A percentile compares a stretch with the other conserved stretches of the same genome.
Conservation (phyloP, 2,329 filamentous ascomycete species). For the Diaporthe caulivora region DNA sequence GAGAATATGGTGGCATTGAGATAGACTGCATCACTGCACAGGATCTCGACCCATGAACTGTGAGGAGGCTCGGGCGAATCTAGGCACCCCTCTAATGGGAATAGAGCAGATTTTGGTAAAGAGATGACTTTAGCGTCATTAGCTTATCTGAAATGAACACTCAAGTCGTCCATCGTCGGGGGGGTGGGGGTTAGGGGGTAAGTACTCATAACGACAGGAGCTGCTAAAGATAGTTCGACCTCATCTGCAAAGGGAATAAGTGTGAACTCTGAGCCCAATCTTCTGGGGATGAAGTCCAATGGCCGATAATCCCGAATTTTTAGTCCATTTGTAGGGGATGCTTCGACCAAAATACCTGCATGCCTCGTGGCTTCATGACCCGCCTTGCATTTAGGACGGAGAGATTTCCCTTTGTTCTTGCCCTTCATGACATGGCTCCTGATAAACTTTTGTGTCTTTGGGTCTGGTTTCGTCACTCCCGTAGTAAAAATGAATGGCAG, state of each 20-base stretch:
- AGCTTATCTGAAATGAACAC: not conserved
- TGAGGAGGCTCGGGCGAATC: conserved; percentile 44
- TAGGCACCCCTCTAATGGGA: conserved; percentile 49
- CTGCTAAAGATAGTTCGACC: conserved; percentile 45
- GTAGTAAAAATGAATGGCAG: conserved; percentile 50
- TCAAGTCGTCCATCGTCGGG: too few species aligned
- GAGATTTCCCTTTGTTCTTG: conserved; percentile 52
- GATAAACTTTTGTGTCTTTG: conserved; percentile 51
- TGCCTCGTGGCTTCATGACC: not conserved
- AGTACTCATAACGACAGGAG: conserved; percentile 48
- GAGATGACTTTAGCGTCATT: conserved; percentile 45
- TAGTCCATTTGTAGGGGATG: not conserved
- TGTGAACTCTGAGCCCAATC: conserved; percentile 43
- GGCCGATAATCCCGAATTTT: conserved; percentile 2
- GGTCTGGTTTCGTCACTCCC: conserved; percentile 45
- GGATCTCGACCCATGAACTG: conserved; percentile 46
- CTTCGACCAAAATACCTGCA: conserved; percentile 19
- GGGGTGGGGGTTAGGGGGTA: not conserved
- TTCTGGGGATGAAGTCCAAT: conserved; percentile 34
- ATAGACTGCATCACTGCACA: conserved; percentile 50
- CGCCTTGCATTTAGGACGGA: conserved; percentile 21
- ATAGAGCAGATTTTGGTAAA: conserved; percentile 49
- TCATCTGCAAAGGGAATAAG: conserved; percentile 45
- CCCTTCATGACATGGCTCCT: conserved; percentile 58
- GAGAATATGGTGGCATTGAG: conserved; percentile 53